Evolutionary conservation across 306 rosid genomes (phyloP), one percentile per base, ranked within the genome.

Genomic region (Prunus armeniaca): DNA sequence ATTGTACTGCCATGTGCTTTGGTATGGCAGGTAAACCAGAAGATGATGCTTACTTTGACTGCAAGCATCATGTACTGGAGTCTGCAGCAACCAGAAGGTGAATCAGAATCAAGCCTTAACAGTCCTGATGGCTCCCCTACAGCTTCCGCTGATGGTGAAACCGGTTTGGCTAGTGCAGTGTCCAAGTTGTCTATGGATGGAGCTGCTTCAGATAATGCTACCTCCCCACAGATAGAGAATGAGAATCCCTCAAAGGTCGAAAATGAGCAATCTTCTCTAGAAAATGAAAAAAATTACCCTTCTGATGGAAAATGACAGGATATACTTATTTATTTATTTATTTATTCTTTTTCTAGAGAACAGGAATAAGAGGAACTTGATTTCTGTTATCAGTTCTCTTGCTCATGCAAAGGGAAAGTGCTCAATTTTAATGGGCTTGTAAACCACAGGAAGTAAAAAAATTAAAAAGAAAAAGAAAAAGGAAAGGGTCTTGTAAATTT

Each of bases 41-140:
- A 95, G 92, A 95, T 95, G 99, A 90, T 95, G n/a, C 97, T 95
- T 54, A 89, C 77, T 67, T 77, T 95, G 89, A 82, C 93, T 49
- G 99, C 99, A 64, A 90, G 97, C 89, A 95, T 95, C 78, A 95
- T 90, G 99, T 91, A 87, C 84, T 92, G 99, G 99, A 92, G 99
- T 88, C 86, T 95, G 82, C 90, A 86, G 86, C 81, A 90, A 78
- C 88, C 80, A 73, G 89, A 75, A 30, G 80, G 24, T n/a, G 89
- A 83, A 41, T 69, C 72, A 0, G 91, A 85, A 55, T 56, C 72
- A 3, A 57, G 18, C 41, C 30, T 68, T 43, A 69, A 6, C 54
- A 68, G 78, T 71, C 81, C 83, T 12, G 83, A 77, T 30, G 72
- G 63, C 50, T 73, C 88, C 38, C 83, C 90, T 10, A 65, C 70